Evolutionary conservation across 345 rosid genomes (phyloP).

Genomic region (Tarenaya hassleriana): DNA sequence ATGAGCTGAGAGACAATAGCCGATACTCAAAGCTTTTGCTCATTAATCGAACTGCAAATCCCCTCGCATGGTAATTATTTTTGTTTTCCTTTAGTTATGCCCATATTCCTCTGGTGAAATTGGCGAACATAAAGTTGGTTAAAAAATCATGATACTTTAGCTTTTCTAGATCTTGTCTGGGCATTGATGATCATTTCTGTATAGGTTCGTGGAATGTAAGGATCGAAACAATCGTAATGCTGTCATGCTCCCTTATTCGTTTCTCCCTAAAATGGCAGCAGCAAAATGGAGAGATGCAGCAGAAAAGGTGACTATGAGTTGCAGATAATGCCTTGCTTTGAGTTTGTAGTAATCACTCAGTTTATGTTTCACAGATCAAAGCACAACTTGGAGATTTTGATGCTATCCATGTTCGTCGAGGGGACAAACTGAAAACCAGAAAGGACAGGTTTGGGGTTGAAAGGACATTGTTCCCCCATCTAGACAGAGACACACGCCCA

Average conservation of each 20-base stretch:
- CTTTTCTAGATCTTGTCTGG: neutral
- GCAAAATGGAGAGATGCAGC: conserved; percentile 65
- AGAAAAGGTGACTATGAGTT: conserved; percentile 69
- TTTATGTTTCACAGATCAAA: conserved; percentile 50
- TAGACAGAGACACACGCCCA: conserved; percentile 82
- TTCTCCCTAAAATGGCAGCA: conserved; percentile 83
- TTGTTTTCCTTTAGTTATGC: conserved; percentile 5
- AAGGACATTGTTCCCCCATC: conserved; percentile 76
- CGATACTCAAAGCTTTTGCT: conserved; percentile 63
- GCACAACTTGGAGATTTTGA: conserved; percentile 70
- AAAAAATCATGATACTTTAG: no score
- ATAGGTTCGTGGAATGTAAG: conserved; percentile 95
- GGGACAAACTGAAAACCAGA: conserved; percentile 79
- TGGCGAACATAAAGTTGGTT: neutral
- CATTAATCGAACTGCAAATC: conserved; percentile 82
- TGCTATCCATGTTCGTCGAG: conserved; percentile 93
- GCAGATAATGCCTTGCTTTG: no score
- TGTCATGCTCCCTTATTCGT: conserved; percentile 59
- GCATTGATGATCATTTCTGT: conserved; percentile 26
- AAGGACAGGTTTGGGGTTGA: conserved; percentile 64
- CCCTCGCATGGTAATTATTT: conserved; percentile 75
- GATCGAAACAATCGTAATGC: conserved; percentile 67
- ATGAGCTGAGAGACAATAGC: conserved; percentile 48
- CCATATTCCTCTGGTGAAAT: neutral
- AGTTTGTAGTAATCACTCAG: neutral